Evolutionary conservation across 2,329 filamentous ascomycete species (phyloP).

Genomic region (Fusarium keratoplasticum): DNA sequence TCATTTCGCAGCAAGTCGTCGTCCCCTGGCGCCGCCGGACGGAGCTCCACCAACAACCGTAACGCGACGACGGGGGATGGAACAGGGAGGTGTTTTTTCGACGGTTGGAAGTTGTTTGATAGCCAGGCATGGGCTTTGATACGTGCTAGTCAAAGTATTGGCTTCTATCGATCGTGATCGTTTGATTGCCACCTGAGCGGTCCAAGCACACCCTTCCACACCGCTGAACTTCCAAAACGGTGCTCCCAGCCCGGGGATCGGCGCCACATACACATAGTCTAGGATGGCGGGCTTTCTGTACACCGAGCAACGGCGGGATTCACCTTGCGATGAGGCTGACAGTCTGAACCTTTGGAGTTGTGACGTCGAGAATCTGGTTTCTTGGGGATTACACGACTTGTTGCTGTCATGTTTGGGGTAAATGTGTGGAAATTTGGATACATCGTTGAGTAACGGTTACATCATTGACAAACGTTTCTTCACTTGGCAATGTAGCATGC

Average conservation of each 20-base stretch:
- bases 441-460: conserved; percentile 15
- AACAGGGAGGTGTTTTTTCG: not conserved
- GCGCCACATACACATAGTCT: not conserved
- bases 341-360: conserved; percentile 15
- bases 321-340: conserved; percentile 1
- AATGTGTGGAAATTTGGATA: not conserved
- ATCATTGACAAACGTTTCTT: conserved; percentile 9
- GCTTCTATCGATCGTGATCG: not conserved
- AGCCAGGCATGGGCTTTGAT: not conserved
- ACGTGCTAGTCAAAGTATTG: not conserved
- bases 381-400: not conserved
- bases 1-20: conserved; percentile 28
- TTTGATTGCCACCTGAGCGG: conserved; percentile 19
- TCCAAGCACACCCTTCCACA: conserved; percentile 6
- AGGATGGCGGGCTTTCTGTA: conserved; percentile 10
- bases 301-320: not conserved
- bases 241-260: conserved; percentile 20
- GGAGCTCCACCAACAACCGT: not conserved
- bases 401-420: conserved; percentile 3
- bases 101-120: conserved; percentile 1
- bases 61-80: not conserved
- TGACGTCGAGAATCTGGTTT: conserved; percentile 12
- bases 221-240: conserved; percentile 5
- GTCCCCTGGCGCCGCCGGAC: not conserved
- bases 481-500: conserved; percentile 1